Evolutionary conservation across 345 rosid species (phyloP).

Genomic region (Citrus sinensis): DVS_A1.0 CM039162.1:13327001-13327500

Average conservation of each 20-base stretch:
- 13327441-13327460: not conserved
- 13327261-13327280: not conserved
- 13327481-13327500: not conserved
- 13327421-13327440: not conserved
- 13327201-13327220: not conserved
- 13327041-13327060: slow-evolving; percentile 8
- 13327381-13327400: not conserved
- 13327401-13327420: not conserved
- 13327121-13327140: not conserved
- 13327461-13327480: not conserved
- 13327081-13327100: slow-evolving; percentile 9
- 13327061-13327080: not conserved
- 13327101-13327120: not conserved
- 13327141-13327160: not conserved
- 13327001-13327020: not conserved
- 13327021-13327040: not conserved
- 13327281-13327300: not conserved
- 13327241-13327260: not conserved
- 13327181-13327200: not conserved
- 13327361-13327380: not conserved
- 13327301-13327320: not conserved
- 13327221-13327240: not conserved
- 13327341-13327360: not conserved
- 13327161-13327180: not conserved
- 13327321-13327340: too few species aligned